Evolutionary conservation across 163 green algal species (phyloP).

Genomic region (Scenedesmus sp.): DNA sequence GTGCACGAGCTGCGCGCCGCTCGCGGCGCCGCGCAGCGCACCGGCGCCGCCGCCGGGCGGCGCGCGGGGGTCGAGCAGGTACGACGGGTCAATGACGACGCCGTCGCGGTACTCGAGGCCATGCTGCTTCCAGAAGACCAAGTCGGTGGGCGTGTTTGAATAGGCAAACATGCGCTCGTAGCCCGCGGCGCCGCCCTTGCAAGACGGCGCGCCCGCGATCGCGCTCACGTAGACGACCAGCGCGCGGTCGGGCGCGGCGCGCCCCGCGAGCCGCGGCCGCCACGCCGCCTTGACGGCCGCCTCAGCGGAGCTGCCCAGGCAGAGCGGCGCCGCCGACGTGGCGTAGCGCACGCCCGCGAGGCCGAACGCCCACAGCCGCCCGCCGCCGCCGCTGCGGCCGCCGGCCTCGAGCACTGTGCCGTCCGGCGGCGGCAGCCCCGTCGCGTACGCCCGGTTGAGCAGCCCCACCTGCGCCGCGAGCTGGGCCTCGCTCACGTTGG

Average conservation of each 20-base stretch:
- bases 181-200: constrained; percentile 13
- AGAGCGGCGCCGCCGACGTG: constrained; percentile 2
- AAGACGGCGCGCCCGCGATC: constrained; percentile 4
- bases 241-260: neutral
- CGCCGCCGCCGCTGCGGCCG: neutral
- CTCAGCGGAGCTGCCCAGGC: constrained; percentile 22
- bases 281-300: constrained; percentile 4
- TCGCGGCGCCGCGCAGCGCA: constrained; percentile 12
- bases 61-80: constrained; percentile 5
- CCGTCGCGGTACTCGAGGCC: constrained; percentile 11
- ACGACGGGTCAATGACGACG: constrained; percentile 18
- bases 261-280: constrained; percentile 7
- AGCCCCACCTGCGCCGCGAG: neutral
- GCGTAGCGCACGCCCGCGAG: constrained; percentile 8
- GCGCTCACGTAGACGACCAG: constrained; percentile 8
- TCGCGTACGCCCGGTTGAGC: constrained; percentile 12
- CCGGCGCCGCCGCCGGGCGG: neutral
- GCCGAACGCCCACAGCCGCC: constrained; percentile 15
- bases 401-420: no score
- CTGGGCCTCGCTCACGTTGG: constrained; percentile 6
- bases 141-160: constrained; percentile 5
- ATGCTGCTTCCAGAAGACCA: constrained; percentile 35
- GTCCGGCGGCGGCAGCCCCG: no score
- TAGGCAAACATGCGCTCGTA: constrained; percentile 29
- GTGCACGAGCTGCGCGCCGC: constrained; percentile 32